Conservation (phyloP, 1,139 yeast genomes). For the Lodderomyces orthopsilosis region DNA sequence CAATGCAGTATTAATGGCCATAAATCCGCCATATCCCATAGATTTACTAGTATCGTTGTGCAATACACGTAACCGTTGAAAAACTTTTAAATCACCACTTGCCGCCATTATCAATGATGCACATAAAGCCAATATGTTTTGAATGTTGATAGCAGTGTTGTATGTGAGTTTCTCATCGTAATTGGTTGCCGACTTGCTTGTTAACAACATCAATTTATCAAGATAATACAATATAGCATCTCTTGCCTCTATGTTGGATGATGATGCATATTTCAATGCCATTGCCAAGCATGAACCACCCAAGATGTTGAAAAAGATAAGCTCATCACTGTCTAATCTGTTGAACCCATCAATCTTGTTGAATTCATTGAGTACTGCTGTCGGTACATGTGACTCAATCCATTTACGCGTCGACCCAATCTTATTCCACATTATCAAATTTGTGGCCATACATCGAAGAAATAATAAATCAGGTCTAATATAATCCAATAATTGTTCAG, state of each 20-base stretch:
- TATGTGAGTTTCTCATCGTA: constrained; percentile 64
- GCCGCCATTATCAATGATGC: constrained; percentile 83
- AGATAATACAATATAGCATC: constrained; percentile 57
- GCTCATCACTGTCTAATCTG: constrained; percentile 56
- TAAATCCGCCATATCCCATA: constrained; percentile 64
- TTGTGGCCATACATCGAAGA: constrained; percentile 63
- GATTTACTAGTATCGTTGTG: constrained; percentile 55
- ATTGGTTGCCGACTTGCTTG: constrained; percentile 44
- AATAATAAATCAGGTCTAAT: constrained; percentile 78
- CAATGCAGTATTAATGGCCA: constrained; percentile 78
- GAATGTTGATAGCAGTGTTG: constrained; percentile 54
- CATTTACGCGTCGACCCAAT: constrained; percentile 55
- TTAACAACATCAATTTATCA: constrained; percentile 59
- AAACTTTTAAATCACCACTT: constrained; percentile 78
- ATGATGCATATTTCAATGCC: constrained; percentile 76
- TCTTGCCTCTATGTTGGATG: constrained; percentile 55
- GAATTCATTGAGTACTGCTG: constrained; percentile 8
- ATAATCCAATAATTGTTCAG: constrained; percentile 63
- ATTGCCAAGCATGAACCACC: constrained; percentile 78
- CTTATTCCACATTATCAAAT: constrained; percentile 76
- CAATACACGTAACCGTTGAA: constrained; percentile 68
- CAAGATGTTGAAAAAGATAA: constrained; percentile 63
- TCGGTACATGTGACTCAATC: constrained; percentile 60
- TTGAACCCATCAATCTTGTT: constrained; percentile 12
- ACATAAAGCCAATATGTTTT: constrained; percentile 61